A percentile compares a stretch with the other conserved stretches of the same genome.
These are phyloP conservation scores for Silene conica DNA, from an alignment of 148 eudicot genomes.

Conservation along the genomic window DNA sequence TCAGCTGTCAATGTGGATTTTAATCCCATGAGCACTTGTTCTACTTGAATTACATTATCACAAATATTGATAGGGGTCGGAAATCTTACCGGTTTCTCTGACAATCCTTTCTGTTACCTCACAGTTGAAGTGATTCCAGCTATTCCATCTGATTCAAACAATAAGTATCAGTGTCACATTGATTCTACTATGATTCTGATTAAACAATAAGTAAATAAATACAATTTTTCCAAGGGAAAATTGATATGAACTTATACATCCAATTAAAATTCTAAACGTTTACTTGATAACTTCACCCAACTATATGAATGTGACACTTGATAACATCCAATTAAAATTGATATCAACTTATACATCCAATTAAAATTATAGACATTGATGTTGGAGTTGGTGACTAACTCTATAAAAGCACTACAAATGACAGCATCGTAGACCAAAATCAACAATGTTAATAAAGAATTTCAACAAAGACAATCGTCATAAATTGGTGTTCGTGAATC, in stretches of 20 bases:
- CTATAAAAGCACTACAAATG: not conserved
- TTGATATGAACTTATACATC: no score
- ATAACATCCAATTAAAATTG: no score
- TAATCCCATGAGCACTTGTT: not conserved
- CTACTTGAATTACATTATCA: not conserved
- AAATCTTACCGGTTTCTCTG: conserved; percentile 32
- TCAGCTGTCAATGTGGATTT: conserved; percentile 44
- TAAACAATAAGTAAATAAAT: no score
- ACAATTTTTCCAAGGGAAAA: no score
- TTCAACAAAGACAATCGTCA: not conserved
- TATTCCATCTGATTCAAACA: conserved; percentile 30
- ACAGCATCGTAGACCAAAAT: not conserved
- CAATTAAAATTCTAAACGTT: no score
- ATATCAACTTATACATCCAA: no score
- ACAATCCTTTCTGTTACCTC: conserved; percentile 28
- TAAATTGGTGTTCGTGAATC: not conserved
- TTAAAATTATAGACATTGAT: no score
- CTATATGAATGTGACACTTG: no score
- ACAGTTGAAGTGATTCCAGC: conserved; percentile 44
- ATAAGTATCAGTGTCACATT: not conserved
- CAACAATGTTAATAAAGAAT: not conserved
- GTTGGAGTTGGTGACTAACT: conserved; percentile 8
- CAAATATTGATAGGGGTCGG: not conserved
- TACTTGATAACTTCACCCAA: no score
- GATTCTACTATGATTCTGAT: not conserved